Evolutionary conservation across 2,329 filamentous ascomycete species (phyloP).

Genomic region (Penicillium rolfsii): DNA sequence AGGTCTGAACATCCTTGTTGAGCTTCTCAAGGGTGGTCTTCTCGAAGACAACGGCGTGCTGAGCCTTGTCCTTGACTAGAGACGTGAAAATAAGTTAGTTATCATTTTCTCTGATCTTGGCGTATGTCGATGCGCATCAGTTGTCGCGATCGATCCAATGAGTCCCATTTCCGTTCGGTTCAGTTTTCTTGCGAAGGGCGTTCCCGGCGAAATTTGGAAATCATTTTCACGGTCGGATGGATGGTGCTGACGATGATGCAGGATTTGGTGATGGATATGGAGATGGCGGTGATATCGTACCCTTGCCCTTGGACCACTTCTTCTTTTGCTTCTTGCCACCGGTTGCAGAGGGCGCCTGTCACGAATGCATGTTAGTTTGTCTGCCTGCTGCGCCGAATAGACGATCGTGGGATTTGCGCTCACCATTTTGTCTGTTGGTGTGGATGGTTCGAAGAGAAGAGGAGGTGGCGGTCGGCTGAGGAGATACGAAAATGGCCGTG

Average conservation of each 20-base stretch:
- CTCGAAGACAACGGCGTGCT: conserved; percentile 98
- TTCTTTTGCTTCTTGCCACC: conserved; percentile 59
- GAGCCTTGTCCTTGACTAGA: conserved; percentile 99
- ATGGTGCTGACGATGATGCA: conserved; percentile 31
- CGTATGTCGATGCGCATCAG: not conserved
- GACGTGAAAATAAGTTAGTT: conserved; percentile 31
- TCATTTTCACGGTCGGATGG: conserved; percentile 29
- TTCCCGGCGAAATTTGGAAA: conserved; percentile 23
- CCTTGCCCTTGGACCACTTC: conserved; percentile 63
- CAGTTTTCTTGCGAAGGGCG: conserved; percentile 9
- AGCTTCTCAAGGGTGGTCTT: conserved; percentile 97
- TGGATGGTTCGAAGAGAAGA: conserved; percentile 32
- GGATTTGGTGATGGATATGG: conserved; percentile 26
- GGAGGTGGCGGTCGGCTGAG: conserved; percentile 20
- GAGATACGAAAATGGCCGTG: conserved; percentile 34
- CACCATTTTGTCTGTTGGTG: conserved; percentile 34
- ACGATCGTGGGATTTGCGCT: conserved; percentile 17
- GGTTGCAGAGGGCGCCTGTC: conserved; percentile 53
- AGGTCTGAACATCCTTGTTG: conserved; percentile 99
- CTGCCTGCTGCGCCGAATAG: conserved; percentile 7
- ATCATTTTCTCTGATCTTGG: conserved; percentile 18
- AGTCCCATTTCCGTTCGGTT: conserved; percentile 16
- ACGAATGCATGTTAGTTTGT: conserved; percentile 23
- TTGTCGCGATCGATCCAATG: conserved; percentile 23
- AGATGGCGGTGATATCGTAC: conserved; percentile 43